Conservation (phyloP, 306 rosid genomes). For the Castanea mollissima region DNA sequence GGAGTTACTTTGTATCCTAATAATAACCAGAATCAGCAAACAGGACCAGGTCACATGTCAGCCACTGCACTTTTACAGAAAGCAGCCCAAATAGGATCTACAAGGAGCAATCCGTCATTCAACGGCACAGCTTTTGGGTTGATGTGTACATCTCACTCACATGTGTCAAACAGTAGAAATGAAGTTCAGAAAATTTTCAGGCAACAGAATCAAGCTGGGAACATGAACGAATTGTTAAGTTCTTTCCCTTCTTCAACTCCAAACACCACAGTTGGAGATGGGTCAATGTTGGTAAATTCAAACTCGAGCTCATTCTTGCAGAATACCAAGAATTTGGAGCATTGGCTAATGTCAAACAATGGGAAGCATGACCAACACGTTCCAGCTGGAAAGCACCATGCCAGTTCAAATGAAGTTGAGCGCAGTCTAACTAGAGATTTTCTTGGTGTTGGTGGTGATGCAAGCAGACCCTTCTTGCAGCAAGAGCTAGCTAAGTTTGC, state of each 20-base stretch:
- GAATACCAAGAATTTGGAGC: constrained; percentile 15
- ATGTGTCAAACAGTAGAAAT: not conserved
- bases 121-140: constrained; percentile 26
- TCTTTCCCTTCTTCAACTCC: constrained; percentile 25
- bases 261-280: constrained; percentile 13
- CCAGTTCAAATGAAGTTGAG: constrained; percentile 21
- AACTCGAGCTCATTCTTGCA: constrained; percentile 21
- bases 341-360: constrained; percentile 15
- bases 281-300: constrained; percentile 20
- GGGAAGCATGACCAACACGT: not conserved
- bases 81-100: constrained; percentile 63
- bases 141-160: constrained; percentile 17
- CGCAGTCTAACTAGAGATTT: constrained; percentile 75
- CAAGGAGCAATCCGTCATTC: constrained; percentile 34
- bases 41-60: constrained; percentile 50
- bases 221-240: constrained; percentile 36
- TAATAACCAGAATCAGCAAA: constrained; percentile 27
- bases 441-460: constrained; percentile 68
- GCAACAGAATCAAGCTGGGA: constrained; percentile 14
- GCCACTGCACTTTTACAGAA: constrained; percentile 64
- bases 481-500: constrained; percentile 53
- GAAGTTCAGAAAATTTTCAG: constrained; percentile 23
- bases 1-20: constrained; percentile 36
- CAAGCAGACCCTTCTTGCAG: constrained; percentile 46
- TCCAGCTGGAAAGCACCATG: constrained; percentile 1